Percentiles rank a stretch among this genome's conserved stretches.
phyloP scores from a whole-genome alignment of 208 protist genomes.

The Angomonas ambiguus region DNA sequence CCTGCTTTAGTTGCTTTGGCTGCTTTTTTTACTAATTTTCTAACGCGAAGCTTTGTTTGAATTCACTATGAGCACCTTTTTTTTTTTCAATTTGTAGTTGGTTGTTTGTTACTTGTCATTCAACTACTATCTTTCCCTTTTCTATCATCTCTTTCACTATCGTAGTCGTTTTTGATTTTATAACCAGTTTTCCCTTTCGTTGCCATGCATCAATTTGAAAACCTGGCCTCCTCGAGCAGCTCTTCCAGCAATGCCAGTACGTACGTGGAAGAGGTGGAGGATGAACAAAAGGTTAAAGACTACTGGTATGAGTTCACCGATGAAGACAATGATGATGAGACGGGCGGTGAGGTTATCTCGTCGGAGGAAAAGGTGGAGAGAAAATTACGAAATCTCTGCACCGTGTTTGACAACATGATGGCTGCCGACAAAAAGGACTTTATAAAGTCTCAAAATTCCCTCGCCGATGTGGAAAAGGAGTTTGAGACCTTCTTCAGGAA shows the following conservation, averaged over 20 bases:
- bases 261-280: slow-evolving; percentile 38
- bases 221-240: slow-evolving; percentile 26
- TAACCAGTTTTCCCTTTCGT: background rate
- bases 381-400: slow-evolving; percentile 43
- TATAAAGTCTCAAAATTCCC: background rate
- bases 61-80: too few species aligned
- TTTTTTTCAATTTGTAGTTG: too few species aligned
- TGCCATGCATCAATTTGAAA: slow-evolving; percentile 12
- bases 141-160: slow-evolving; percentile 7
- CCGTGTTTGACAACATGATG: slow-evolving; percentile 50
- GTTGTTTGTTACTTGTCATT: background rate
- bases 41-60: too few species aligned
- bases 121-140: background rate
- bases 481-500: background rate
- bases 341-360: slow-evolving; percentile 36
- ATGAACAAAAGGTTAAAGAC: slow-evolving; percentile 29
- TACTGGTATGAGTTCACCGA: slow-evolving; percentile 61
- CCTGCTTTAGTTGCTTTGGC: background rate
- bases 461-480: background rate
- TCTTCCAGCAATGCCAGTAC: slow-evolving; percentile 50
- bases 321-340: slow-evolving; percentile 65
- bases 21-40: background rate
- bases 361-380: slow-evolving; percentile 52
- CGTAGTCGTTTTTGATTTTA: slow-evolving; percentile 6
- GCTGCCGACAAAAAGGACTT: background rate